Evolutionary conservation across 495 filamentous ascomycete genomes (phyloP).

Genomic region (Penicillium manginii): DNA sequence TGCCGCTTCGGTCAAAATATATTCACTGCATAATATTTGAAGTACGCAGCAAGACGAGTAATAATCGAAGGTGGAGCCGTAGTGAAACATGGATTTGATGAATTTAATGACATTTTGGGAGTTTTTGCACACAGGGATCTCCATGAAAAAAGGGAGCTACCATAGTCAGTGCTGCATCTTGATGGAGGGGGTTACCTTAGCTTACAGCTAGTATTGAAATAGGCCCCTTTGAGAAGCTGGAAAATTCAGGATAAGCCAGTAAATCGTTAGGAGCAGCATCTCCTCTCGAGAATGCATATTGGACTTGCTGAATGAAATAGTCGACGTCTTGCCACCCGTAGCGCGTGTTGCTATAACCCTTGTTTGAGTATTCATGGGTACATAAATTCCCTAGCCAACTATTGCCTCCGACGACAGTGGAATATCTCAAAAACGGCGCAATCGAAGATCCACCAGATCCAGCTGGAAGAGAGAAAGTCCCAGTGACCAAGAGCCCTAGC

Average conservation of each 20-base stretch:
- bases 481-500: conserved; percentile 1
- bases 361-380: no score
- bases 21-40: not conserved
- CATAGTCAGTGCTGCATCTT: not conserved
- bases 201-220: no score
- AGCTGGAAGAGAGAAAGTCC: conserved; percentile 7
- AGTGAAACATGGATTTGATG: conserved; percentile 6
- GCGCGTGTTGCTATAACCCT: no score
- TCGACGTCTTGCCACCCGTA: not conserved
- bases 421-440: not conserved
- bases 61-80: not conserved
- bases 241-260: no score
- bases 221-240: no score
- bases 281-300: not conserved
- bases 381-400: conserved; percentile 1
- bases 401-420: not conserved
- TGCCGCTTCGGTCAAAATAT: conserved; percentile 2
- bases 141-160: not conserved
- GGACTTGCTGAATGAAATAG: not conserved
- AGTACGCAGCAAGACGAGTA: not conserved
- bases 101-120: not conserved
- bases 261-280: not conserved
- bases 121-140: no score
- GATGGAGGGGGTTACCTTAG: no score
- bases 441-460: conserved; percentile 2